Base-by-base conservation (phyloP, 768 basidiomycete species). In the Suillus brevipes region DNA sequence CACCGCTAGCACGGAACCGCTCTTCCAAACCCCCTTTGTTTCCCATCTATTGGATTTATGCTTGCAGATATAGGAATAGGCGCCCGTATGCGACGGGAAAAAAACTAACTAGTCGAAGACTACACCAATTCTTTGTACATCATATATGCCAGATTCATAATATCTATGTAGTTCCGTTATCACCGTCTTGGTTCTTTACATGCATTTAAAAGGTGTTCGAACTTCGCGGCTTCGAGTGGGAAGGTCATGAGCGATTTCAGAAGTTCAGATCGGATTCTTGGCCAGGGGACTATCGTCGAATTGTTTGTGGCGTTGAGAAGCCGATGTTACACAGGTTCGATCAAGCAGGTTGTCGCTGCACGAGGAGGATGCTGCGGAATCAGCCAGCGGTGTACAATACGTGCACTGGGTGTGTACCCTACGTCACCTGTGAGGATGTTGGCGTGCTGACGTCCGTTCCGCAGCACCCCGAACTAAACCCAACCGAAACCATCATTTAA, bases 31-130 rank as follows among this genome's bases (percentile, higher is more conserved):
- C 25, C 31, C 28, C 34, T 38, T 55, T 66, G 37, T 31, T 49
- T 42, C 31, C 40, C 37, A 62, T 65, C 50, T 66, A 45, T 40
- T 61, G n/a, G 58, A 57, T 55, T 64, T 67, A 70, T 73, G 71
- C 56, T 62, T 50, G 56, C 56, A 28, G 62, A 73, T 64, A 53
- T 68, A 68, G 37, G 62, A 65, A 69, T 57, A 65, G 64, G 64
- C 53, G 42, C 55, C 13, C 38, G 53, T 57, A 65, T 13, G 53
- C 58, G 45, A 62, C 45, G 62, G 69, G 73, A 73, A 70, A 68
- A 68, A 71, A 63, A 53, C 60, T 67, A 69, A 69, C 13, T 52
- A 47, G 10, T 59, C 23, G n/a, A 49, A 49, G 18, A 62, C 67
- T 63, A 34, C 57, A 66, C 64, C 64, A 25, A 53, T 66, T 23